A percentile compares a stretch with the other conserved stretches of the same genome.
Conservation (phyloP, 169 alveolate genomes). For the Eimeria falciformis region DNA sequence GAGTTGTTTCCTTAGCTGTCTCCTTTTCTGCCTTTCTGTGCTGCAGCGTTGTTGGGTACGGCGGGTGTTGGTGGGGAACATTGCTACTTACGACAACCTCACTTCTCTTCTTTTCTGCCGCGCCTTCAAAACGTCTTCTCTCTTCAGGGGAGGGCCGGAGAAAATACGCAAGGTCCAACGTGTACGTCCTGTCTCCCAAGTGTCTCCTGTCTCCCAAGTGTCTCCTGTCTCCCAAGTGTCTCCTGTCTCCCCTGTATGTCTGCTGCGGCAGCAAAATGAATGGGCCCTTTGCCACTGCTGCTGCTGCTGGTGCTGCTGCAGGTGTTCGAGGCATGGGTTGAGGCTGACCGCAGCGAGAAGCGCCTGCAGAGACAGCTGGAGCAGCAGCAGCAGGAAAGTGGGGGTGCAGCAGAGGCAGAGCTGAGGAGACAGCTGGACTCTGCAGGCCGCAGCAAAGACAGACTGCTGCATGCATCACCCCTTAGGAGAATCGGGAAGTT, state of each 20-base stretch:
- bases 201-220: background rate
- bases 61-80: conserved; percentile 3
- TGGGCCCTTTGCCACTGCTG: background rate
- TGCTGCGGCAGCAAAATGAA: conserved; percentile 4
- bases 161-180: background rate
- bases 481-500: conserved; percentile 12
- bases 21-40: background rate
- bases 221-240: background rate
- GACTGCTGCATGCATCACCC: conserved; percentile 10
- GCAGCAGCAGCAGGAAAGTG: conserved; percentile 31
- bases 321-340: conserved; percentile 24
- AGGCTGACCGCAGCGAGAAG: conserved; percentile 45
- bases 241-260: background rate
- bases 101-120: background rate
- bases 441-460: conserved; percentile 6
- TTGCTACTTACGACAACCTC: background rate
- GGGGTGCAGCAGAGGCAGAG: background rate
- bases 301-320: conserved; percentile 52
- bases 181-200: background rate
- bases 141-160: background rate
- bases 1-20: background rate
- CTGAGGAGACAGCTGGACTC: conserved; percentile 21
- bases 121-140: conserved; percentile 13
- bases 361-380: conserved; percentile 20
- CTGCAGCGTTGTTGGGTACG: conserved; percentile 41